Evolutionary conservation across 345 rosid genomes (phyloP), one percentile per base, ranked within the genome.

Genomic region (Erodium maritimum): DNA sequence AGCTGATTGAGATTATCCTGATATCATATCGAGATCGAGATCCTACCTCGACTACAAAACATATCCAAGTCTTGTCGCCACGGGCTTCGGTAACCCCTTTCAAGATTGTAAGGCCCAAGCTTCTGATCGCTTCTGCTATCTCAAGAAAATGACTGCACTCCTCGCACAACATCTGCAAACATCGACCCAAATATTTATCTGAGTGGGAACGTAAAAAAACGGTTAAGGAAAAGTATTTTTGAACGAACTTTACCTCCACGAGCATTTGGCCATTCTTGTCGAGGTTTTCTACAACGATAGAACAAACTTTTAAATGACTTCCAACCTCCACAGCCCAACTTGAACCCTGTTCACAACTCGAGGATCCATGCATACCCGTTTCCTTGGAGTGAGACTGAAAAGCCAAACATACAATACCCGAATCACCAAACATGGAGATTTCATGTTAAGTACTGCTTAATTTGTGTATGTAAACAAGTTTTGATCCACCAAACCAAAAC

Each of bases 241-340:
- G n/a, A n/a, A n/a, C 52, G 33, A 33, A 10, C 10, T 14, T 14
- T 58, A 89, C 99, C 99, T 87, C 94, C 53, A 93, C 83, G 55
- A 87, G 88, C 82, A 93, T 81, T 78, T 84, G 87, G 22, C 99
- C 94, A 12, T 71, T 83, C 73, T 83, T 81, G 75, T 73, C 78
- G 57, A 89, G 80, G 76, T 89, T 85, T 82, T 93, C 95, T 48
- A 93, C 96, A n/a, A 89, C 55, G 54, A 93, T 89, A 19, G 97
- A 85, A 70, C 87, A 82, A 69, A 89, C 91, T 72, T 87, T 87
- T 66, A 87, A 80, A 76, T 82, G 94, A 67, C 95, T 85, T 64
- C 97, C 95, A 55, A 93, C 84, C 71, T 93, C 95, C 62, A 89
- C 88, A 2, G 90, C 96, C 75, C 91, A 85, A 66, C 82, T 86